Conservation (phyloP, 2,329 filamentous ascomycete species). For the Neonectria punicea region DNA sequence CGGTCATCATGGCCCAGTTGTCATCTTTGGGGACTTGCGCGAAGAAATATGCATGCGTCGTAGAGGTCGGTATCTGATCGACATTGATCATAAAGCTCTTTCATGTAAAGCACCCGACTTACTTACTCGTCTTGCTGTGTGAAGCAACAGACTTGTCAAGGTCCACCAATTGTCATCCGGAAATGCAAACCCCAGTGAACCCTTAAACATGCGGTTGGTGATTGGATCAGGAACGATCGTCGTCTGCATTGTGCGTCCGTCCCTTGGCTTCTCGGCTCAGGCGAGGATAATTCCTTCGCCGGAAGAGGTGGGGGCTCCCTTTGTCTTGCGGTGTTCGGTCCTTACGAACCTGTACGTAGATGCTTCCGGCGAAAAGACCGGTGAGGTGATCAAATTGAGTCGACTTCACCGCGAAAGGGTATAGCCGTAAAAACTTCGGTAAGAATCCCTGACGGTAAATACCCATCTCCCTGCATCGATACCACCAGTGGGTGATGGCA, state of each 20-base stretch:
- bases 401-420: slow-evolving; percentile 1
- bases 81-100: slow-evolving; percentile 12
- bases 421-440: slow-evolving; percentile 8
- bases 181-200: neutral
- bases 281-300: slow-evolving; percentile 3
- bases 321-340: slow-evolving; percentile 5
- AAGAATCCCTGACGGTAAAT: slow-evolving; percentile 3
- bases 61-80: slow-evolving; percentile 18
- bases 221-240: slow-evolving; percentile 8
- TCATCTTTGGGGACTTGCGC: slow-evolving; percentile 30
- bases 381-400: slow-evolving; percentile 6
- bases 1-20: slow-evolving; percentile 36
- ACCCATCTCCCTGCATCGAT: slow-evolving; percentile 3
- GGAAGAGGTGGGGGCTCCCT: slow-evolving; percentile 1
- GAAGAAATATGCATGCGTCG: slow-evolving; percentile 4
- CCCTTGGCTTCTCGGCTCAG: neutral
- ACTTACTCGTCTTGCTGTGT: too few relatives aligned
- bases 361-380: slow-evolving; percentile 8
- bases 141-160: neutral
- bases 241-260: neutral
- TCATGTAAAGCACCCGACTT: slow-evolving; percentile 14
- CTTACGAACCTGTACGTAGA: slow-evolving; percentile 16
- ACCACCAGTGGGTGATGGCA: slow-evolving; percentile 11
- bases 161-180: neutral
- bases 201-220: neutral